A percentile compares a stretch with the other conserved stretches of the same genome.
phyloP scores from a whole-genome alignment of 495 filamentous ascomycete genomes.

The Penicillium alfredii region DNA sequence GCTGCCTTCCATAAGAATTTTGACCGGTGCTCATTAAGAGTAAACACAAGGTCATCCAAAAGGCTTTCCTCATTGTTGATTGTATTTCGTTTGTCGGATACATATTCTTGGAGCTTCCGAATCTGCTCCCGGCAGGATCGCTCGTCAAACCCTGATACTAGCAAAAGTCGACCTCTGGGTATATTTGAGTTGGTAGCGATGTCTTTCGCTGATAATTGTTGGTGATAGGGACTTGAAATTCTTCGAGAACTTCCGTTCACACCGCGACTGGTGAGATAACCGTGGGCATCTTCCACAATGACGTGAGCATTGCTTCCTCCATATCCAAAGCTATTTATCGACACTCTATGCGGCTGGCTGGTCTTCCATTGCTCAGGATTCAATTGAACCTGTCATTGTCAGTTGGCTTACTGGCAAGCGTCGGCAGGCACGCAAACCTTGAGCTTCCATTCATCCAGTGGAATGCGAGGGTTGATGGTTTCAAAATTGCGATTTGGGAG shows the following conservation, averaged over 20 bases:
- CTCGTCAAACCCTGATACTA: constrained; percentile 18
- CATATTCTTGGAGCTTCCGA: constrained; percentile 8
- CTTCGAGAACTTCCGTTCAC: not conserved
- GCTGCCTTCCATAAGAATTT: constrained; percentile 19
- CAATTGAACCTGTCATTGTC: constrained; percentile 13
- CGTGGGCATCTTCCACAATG: constrained; percentile 30
- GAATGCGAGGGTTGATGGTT: constrained; percentile 22
- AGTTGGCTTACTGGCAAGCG: not conserved
- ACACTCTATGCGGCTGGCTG: constrained; percentile 21
- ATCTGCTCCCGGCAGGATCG: constrained; percentile 3
- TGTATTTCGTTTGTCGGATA: not conserved
- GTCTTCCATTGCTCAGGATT: constrained; percentile 16
- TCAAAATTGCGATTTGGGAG: constrained; percentile 26
- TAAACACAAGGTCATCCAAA: constrained; percentile 24
- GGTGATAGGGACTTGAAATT: not conserved
- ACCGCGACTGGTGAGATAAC: constrained; percentile 4
- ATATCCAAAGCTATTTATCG: constrained; percentile 35
- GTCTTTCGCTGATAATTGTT: too few relatives aligned
- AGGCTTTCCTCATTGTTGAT: constrained; percentile 7
- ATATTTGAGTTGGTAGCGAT: not conserved
- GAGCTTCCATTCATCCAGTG: constrained; percentile 24
- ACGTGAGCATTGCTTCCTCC: constrained; percentile 38
- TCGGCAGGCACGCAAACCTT: constrained; percentile 9
- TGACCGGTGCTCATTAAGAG: constrained; percentile 23
- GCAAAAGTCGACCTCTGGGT: constrained; percentile 14